Percentiles rank a stretch among this genome's conserved stretches.
phyloP scores from a whole-genome alignment of 2,329 filamentous ascomycete species.

The Fusarium robinianum region DNA sequence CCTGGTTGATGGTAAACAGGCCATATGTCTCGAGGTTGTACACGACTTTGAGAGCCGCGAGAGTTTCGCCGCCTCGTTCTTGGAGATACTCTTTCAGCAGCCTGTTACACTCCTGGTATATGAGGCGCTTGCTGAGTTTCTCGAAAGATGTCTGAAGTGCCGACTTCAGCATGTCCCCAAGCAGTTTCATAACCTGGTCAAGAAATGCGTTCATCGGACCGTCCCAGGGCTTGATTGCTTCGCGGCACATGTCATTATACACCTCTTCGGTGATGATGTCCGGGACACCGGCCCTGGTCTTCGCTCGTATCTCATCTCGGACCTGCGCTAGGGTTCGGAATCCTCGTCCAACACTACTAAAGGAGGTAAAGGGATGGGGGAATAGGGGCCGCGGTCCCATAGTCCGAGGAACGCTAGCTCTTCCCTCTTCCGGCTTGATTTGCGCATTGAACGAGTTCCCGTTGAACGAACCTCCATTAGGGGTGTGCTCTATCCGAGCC shows the following conservation, averaged over 20 bases:
- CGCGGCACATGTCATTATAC: constrained; percentile 60
- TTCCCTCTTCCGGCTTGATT: constrained; percentile 48
- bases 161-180: constrained; percentile 51
- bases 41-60: constrained; percentile 47
- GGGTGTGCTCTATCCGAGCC: constrained; percentile 29
- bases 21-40: constrained; percentile 59
- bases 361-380: constrained; percentile 47
- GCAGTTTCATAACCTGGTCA: constrained; percentile 50
- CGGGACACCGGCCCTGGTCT: constrained; percentile 61
- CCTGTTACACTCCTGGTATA: constrained; percentile 54
- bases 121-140: constrained; percentile 50
- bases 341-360: constrained; percentile 44
- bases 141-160: constrained; percentile 55
- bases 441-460: constrained; percentile 19
- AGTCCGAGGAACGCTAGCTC: constrained; percentile 24
- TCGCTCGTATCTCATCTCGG: constrained; percentile 56
- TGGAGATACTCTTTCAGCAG: constrained; percentile 52
- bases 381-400: constrained; percentile 25
- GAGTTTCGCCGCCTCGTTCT: constrained; percentile 43
- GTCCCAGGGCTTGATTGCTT: constrained; percentile 64
- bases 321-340: constrained; percentile 57
- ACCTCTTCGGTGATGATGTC: constrained; percentile 63
- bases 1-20: constrained; percentile 61
- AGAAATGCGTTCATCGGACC: constrained; percentile 56
- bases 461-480: constrained; percentile 8